Evolutionary conservation across 2,329 filamentous ascomycete species (phyloP), one percentile per base, ranked within the genome.

Genomic region (Dendryphion nanum): DNA sequence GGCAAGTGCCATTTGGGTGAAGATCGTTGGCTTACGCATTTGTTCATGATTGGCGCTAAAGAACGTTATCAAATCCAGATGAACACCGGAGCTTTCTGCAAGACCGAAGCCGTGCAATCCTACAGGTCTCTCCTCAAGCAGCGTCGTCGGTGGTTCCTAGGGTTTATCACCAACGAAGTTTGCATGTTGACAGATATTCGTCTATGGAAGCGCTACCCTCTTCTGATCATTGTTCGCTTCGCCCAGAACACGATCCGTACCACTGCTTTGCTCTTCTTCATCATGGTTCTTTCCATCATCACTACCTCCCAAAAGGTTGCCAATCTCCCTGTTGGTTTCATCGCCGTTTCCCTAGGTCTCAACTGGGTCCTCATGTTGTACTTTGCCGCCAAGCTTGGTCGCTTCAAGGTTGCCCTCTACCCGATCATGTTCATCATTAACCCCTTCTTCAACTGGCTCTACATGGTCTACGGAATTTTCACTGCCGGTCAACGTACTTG

Each of bases 11-110:
- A 97, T 69, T 70, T 97, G 30, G 93, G 93, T 26, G 93, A 97
- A 67, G 93, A 98, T 67, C 79, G 91, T 47, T 97, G 91, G 90
- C 77, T 97, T 40, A 98, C 91, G 1, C 93, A 98, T 72, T 77
- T 98, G 41, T 96, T 98, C 75, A 98, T 98, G 93, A 93, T 97
- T 57, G 90, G 89, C 17, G 90, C 91, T 30, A 88, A 89, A 70
- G 82, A 94, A 64, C 79, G 87, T 28, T 94, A 95, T 65, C 93
- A 97, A 67, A 96, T 97, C 45, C 89, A 95, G 68, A 91, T 97
- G 83, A 96, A 93, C 66, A 95, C 90, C 1, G 91, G 89, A 38
- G 93, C 91, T 6, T 97, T 97, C 64, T 97, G 93, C 78, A 97
- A 97, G 70, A 97, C 93, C 0, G 91, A 97, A 66, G 91, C 93